Evolutionary conservation across 2,329 filamentous ascomycete genomes (phyloP), one percentile per base, ranked within the genome.

Genomic region (Trichoderma lentiforme): DNA sequence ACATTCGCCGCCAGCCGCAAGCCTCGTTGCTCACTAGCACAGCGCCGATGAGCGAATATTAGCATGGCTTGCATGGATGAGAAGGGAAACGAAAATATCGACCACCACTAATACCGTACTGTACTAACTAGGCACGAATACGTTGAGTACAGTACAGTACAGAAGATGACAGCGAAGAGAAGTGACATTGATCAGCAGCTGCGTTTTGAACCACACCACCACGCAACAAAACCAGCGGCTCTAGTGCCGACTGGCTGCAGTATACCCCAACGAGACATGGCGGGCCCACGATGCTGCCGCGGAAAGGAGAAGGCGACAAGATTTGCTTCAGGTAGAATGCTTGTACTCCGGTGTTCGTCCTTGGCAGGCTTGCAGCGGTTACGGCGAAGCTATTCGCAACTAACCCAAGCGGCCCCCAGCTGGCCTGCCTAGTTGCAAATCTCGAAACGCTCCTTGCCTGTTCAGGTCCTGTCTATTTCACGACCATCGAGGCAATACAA

Each of bases 11-110:
- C 64, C 47, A 56, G 64, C 64, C 66, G 57, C 43, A 58, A 70
- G 66, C 66, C 57, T 62, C 66, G 36, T 43, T n/a, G 32, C 43
- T 61, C 39, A 51, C 57, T 70, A 70, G 57, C 66, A 70, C 56
- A 61, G 36, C 66, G 51, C 66, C 28, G 28, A 24, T 61, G 57
- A 62, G 56, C 56, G 57, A 62, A 70, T 53, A 70, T 53, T 21
- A n/a, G 47, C 34, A 62, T 62, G 57, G 66, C 56, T 60, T 51
- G 65, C 36, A 60, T 69, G 32, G 8, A 39, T 26, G 28, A 26
- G 18, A 53, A n/a, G n/a, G 56, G 47, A 36, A 30, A 36, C 26
- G n/a, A 58, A 39, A 67, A 39, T 21, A 36, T 53, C 34, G 32
- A 57, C 43, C 14, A 56, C 21, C 28, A 60, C 57, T 34, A 36